Evolutionary conservation across 768 basidiomycete genomes (phyloP).

Genomic region (Collybiopsis confluens): DNA sequence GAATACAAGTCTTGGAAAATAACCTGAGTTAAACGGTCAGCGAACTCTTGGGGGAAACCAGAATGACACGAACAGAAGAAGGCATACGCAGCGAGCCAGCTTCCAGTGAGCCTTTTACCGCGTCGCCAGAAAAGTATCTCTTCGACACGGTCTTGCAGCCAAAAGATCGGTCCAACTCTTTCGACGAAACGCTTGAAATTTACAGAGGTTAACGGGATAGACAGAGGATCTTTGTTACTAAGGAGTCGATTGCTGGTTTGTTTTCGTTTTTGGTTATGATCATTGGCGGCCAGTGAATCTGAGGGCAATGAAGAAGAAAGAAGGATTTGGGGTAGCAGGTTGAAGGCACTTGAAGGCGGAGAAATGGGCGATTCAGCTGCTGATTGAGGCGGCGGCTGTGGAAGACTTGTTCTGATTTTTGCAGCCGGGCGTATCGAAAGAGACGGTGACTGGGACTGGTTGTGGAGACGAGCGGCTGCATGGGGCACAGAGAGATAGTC

Average conservation of each 20-base stretch:
- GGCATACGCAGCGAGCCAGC: constrained; percentile 74
- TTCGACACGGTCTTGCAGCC: constrained; percentile 85
- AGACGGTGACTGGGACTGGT: constrained; percentile 5
- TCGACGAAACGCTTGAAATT: constrained; percentile 82
- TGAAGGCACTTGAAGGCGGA: constrained; percentile 23
- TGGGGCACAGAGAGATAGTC: constrained; percentile 44
- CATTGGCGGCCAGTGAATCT: constrained; percentile 3
- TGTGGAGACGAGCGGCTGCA: constrained; percentile 35
- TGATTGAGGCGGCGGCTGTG: constrained; percentile 27
- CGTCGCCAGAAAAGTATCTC: constrained; percentile 82
- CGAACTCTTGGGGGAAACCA: neutral
- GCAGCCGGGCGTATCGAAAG: constrained; percentile 34
- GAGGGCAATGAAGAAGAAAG: constrained; percentile 24
- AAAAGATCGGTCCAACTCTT: constrained; percentile 76
- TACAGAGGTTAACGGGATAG: constrained; percentile 68
- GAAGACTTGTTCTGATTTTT: constrained; percentile 39
- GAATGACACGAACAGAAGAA: constrained; percentile 64
- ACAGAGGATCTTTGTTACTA: constrained; percentile 64
- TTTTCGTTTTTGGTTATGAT: constrained; percentile 14
- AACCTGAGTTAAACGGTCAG: constrained; percentile 42
- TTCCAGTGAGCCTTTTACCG: constrained; percentile 64
- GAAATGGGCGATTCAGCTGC: constrained; percentile 21
- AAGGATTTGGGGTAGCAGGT: constrained; percentile 37
- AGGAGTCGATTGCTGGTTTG: constrained; percentile 24
- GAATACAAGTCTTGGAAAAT: constrained; percentile 68